Evolutionary conservation across 2,329 filamentous ascomycete species (phyloP).

Genomic region (Cytospora leucostoma): DNA sequence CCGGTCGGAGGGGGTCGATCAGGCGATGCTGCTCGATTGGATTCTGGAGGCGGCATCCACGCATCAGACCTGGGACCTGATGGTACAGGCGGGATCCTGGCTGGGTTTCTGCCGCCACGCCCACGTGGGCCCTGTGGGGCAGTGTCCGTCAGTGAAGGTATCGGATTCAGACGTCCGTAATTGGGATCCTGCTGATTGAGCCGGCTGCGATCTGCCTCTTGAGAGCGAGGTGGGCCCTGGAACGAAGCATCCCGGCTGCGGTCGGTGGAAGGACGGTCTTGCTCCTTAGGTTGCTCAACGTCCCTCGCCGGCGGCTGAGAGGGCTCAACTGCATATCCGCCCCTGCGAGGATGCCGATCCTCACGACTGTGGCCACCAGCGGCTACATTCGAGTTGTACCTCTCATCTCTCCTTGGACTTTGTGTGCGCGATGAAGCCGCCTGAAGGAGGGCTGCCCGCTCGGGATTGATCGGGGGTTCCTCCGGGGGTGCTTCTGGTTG

Average conservation of each 20-base stretch:
- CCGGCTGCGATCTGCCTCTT: slow-evolving; percentile 53
- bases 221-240: slow-evolving; percentile 41
- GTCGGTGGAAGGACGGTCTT: slow-evolving; percentile 33
- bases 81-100: slow-evolving; percentile 37
- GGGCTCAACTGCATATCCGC: slow-evolving; percentile 18
- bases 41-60: slow-evolving; percentile 45
- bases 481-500: slow-evolving; percentile 34
- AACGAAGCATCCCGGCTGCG: slow-evolving; percentile 47
- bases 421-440: slow-evolving; percentile 42
- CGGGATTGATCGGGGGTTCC: slow-evolving; percentile 57
- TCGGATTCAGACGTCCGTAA: slow-evolving; percentile 62
- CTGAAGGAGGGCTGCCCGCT: slow-evolving; percentile 53
- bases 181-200: slow-evolving; percentile 59
- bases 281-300: slow-evolving; percentile 33
- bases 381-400: slow-evolving; percentile 36
- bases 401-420: slow-evolving; percentile 53
- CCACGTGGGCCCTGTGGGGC: slow-evolving; percentile 59
- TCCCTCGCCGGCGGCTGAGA: slow-evolving; percentile 28
- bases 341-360: slow-evolving; percentile 46
- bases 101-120: slow-evolving; percentile 41
- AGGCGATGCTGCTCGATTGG: slow-evolving; percentile 46
- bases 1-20: slow-evolving; percentile 57
- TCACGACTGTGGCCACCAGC: slow-evolving; percentile 46
- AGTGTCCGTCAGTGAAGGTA: slow-evolving; percentile 45
- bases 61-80: slow-evolving; percentile 46